Evolutionary conservation across 1,139 yeast species (phyloP).

Genomic region (Zygosaccharomyces pseudobailii): DNA sequence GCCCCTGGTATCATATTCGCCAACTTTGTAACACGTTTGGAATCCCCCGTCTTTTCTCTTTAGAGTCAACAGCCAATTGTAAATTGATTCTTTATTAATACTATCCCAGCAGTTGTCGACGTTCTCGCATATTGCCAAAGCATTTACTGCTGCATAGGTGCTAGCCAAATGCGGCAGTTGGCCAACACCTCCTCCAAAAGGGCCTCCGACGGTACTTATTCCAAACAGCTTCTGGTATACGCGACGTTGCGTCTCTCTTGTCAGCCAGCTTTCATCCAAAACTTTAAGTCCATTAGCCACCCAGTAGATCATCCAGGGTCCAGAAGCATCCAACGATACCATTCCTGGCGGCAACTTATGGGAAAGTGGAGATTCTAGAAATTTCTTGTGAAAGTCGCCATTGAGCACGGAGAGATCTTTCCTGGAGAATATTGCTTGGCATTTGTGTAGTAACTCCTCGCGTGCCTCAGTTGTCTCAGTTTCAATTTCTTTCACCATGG

Average conservation of each 20-base stretch:
- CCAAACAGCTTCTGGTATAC: conserved; percentile 23
- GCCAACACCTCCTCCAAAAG: conserved; percentile 72
- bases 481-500: conserved; percentile 27
- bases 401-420: conserved; percentile 30
- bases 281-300: conserved; percentile 51
- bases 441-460: conserved; percentile 38
- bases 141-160: conserved; percentile 69
- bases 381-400: conserved; percentile 38
- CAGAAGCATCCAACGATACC: conserved; percentile 69
- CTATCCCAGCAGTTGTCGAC: conserved; percentile 39
- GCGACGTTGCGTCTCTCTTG: conserved; percentile 21
- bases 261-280: conserved; percentile 34
- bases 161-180: conserved; percentile 85
- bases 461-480: conserved; percentile 43
- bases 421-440: conserved; percentile 34
- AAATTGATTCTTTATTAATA: conserved; percentile 46
- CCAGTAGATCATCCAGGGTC: conserved; percentile 92
- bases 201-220: conserved; percentile 50
- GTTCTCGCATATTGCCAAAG: conserved; percentile 54
- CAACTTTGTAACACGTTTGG: conserved; percentile 37
- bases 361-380: conserved; percentile 39
- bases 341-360: conserved; percentile 39
- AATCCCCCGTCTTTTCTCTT: conserved; percentile 65
- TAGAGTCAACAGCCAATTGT: conserved; percentile 59
- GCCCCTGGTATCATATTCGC: conserved; percentile 85